A percentile compares a stretch with the other conserved stretches of the same genome.
Evolutionary conservation across 2,329 filamentous ascomycete genomes (phyloP).

Genomic region (Pezicula radicicola): DNA sequence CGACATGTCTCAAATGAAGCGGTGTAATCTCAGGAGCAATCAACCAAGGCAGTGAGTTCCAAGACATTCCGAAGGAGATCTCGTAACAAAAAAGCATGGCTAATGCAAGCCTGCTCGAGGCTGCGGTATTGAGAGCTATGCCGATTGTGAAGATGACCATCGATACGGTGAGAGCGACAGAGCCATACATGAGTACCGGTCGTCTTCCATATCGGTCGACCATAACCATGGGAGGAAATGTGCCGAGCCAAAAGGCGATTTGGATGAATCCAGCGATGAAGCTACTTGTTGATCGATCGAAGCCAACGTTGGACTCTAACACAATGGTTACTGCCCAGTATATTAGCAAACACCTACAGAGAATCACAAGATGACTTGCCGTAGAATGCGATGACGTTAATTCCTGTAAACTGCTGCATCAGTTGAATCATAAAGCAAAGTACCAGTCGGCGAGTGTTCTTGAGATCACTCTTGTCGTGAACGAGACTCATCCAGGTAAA

Average conservation of each 20-base stretch:
- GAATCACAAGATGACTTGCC: not conserved
- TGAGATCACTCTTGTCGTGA: conserved; percentile 4
- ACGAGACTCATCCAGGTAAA: conserved; percentile 2
- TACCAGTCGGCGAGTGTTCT: not conserved
- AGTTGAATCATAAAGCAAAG: conserved; percentile 21
- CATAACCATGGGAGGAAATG: conserved; percentile 1
- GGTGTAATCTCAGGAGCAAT: conserved; percentile 56
- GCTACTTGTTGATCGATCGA: not conserved
- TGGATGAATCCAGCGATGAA: conserved; percentile 4
- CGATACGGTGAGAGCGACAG: not conserved
- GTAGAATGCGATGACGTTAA: conserved; percentile 34
- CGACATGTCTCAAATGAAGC: conserved; percentile 53
- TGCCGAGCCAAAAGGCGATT: conserved; percentile 2
- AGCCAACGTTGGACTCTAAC: conserved; percentile 2
- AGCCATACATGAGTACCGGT: conserved; percentile 52
- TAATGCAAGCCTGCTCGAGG: conserved; percentile 19
- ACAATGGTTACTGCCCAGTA: not conserved
- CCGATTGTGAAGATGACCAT: conserved; percentile 8
- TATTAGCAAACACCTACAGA: no score
- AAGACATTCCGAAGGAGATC: conserved; percentile 53
- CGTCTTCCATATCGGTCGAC: conserved; percentile 57
- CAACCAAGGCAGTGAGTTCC: conserved; percentile 56
- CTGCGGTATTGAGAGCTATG: conserved; percentile 1
- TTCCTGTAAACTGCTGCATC: conserved; percentile 37
- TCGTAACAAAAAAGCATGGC: conserved; percentile 57